These are phyloP conservation scores for Boletus rex-veris DNA, from an alignment of 768 basidiomycete genomes.

Conservation along the genomic window DNA sequence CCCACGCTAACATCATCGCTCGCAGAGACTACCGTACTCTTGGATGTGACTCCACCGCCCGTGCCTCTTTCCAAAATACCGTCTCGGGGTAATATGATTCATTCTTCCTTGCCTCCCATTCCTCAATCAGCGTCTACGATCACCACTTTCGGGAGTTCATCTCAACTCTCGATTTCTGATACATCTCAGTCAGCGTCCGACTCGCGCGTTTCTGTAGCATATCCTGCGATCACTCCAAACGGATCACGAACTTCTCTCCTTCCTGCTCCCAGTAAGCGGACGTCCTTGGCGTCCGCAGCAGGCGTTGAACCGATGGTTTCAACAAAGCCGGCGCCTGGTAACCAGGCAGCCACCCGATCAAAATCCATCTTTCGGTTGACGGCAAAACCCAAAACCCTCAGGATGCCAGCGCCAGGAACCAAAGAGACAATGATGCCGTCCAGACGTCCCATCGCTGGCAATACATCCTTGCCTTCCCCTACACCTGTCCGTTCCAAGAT, in stretches of 20 bases:
- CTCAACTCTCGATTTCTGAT: conserved; percentile 22
- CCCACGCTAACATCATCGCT: conserved; percentile 15
- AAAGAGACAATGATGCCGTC: conserved; percentile 2
- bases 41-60: background rate
- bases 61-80: conserved; percentile 21
- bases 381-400: conserved; percentile 24
- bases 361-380: conserved; percentile 32
- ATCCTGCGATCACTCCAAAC: conserved; percentile 1
- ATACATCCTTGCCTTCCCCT: conserved; percentile 4
- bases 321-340: background rate
- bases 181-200: conserved; percentile 9
- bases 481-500: conserved; percentile 14
- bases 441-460: conserved; percentile 14
- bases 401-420: conserved; percentile 8
- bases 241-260: conserved; percentile 25
- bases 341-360: conserved; percentile 8
- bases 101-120: conserved; percentile 22
- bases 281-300: conserved; percentile 26
- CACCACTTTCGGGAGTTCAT: conserved; percentile 21
- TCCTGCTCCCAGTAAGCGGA: conserved; percentile 23
- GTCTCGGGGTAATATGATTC: conserved; percentile 14
- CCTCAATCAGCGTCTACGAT: conserved; percentile 29
- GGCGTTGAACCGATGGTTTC: conserved; percentile 16
- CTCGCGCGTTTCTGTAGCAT: conserved; percentile 19
- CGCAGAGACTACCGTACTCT: background rate